These are phyloP conservation scores for Neobulgaria alba DNA, from an alignment of 2,329 filamentous ascomycete genomes.

Conservation along the genomic window DNA sequence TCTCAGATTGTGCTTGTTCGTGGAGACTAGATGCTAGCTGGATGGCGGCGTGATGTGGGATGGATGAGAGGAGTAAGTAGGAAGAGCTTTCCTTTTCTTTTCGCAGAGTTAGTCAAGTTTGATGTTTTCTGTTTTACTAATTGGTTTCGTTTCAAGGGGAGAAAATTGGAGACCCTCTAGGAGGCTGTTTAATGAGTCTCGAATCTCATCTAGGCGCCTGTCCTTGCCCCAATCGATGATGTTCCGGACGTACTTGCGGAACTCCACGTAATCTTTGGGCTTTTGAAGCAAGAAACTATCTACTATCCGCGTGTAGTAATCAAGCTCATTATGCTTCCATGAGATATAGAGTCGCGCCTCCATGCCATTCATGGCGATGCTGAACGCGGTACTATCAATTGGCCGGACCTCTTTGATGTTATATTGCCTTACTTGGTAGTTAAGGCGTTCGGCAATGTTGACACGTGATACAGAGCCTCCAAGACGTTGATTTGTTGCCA, in stretches of 20 bases:
- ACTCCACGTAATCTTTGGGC: conserved; percentile 24
- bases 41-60: too few relatives aligned
- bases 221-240: conserved; percentile 31
- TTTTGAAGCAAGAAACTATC: conserved; percentile 27
- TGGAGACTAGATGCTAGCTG: too few relatives aligned
- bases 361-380: conserved; percentile 29
- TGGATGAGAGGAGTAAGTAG: too few relatives aligned
- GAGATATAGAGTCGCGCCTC: too few relatives aligned
- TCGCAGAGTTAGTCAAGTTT: too few relatives aligned
- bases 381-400: conserved; percentile 27
- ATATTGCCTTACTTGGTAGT: conserved; percentile 23
- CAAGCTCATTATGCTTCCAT: conserved; percentile 28
- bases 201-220: conserved; percentile 24
- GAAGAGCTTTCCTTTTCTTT: too few relatives aligned
- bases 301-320: conserved; percentile 27
- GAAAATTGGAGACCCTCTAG: too few relatives aligned
- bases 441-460: too few relatives aligned
- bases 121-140: too few relatives aligned
- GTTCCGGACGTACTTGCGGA: conserved; percentile 29
- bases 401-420: conserved; percentile 11
- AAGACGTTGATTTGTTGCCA: conserved; percentile 32
- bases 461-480: conserved; percentile 28
- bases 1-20: too few relatives aligned
- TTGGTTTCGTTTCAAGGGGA: too few relatives aligned
- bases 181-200: conserved; percentile 15